Percentiles rank a stretch among this genome's conserved stretches.
These are phyloP conservation scores for Pythium pyrilobum DNA, from an alignment of 352 stramenopile genomes.

Conservation along the genomic window DNA sequence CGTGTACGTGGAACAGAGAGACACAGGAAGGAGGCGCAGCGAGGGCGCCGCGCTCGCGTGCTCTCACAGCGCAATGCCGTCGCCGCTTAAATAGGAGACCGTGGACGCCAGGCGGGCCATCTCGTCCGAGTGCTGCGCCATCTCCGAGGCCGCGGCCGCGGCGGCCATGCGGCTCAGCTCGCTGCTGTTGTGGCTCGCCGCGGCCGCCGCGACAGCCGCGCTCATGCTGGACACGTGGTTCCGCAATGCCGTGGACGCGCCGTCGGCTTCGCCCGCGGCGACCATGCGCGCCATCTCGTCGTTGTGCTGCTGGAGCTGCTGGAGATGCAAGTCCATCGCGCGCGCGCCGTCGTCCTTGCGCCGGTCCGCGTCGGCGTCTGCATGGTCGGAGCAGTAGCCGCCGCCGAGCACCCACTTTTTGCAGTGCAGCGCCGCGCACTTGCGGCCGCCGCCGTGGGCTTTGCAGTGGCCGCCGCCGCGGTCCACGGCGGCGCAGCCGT, in stretches of 20 bases:
- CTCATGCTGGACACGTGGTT: slow-evolving; percentile 6
- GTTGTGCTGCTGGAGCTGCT: slow-evolving; percentile 23
- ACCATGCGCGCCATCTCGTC: not conserved
- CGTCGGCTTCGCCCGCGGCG: not conserved
- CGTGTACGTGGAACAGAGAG: not conserved
- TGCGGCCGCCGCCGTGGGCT: slow-evolving; percentile 76
- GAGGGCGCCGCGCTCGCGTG: not conserved
- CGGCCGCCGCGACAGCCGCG: slow-evolving; percentile 2
- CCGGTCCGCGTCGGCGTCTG: slow-evolving; percentile 28
- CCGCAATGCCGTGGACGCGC: not conserved
- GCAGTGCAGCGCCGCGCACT: slow-evolving; percentile 62
- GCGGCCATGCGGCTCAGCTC: slow-evolving; percentile 14
- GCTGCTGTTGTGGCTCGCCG: slow-evolving; percentile 15
- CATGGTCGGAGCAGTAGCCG: slow-evolving; percentile 64
- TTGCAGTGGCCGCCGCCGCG: slow-evolving; percentile 83
- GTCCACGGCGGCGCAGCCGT: slow-evolving; percentile 62
- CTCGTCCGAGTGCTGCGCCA: slow-evolving; percentile 54
- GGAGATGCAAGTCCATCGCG: slow-evolving; percentile 19
- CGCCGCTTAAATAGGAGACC: slow-evolving; percentile 67
- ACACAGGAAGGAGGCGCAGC: not conserved
- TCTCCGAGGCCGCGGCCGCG: slow-evolving; percentile 18
- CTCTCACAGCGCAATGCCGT: slow-evolving; percentile 49
- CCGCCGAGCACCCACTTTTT: slow-evolving; percentile 79
- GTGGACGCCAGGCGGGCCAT: slow-evolving; percentile 46
- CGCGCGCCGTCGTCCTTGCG: slow-evolving; percentile 16